These are phyloP conservation scores for Epichloe scottii DNA, from an alignment of 2,329 filamentous ascomycete species.

Conservation along the genomic window DNA sequence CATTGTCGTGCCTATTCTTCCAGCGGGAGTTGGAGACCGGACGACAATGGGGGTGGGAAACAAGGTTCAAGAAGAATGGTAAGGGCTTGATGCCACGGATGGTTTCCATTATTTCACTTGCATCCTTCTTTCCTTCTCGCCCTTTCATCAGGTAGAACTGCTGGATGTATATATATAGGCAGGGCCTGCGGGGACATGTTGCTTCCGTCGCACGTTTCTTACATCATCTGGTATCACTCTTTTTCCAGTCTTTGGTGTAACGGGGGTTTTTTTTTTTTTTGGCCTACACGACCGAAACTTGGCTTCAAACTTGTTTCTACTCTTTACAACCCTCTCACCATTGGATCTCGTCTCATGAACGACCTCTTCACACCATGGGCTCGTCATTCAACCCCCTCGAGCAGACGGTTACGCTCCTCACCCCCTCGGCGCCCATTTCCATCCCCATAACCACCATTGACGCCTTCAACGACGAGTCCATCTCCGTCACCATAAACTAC, in stretches of 20 bases:
- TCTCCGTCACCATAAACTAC: conserved; percentile 46
- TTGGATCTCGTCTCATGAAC: too few species aligned
- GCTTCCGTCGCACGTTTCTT: too few species aligned
- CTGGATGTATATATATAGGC: not conserved
- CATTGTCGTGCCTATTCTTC: not conserved
- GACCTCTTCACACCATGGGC: not conserved
- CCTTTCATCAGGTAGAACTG: not conserved
- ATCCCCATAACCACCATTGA: conserved; percentile 23
- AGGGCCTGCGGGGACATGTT: too few species aligned
- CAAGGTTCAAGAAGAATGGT: not conserved
- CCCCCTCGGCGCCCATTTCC: conserved; percentile 14
- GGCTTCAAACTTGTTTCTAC: too few species aligned
- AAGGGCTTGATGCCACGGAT: not conserved
- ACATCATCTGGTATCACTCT: too few species aligned
- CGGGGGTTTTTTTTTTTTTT: not conserved
- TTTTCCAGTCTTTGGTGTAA: not conserved
- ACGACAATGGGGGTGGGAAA: not conserved
- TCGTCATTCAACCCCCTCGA: conserved; percentile 20
- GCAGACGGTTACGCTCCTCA: conserved; percentile 25
- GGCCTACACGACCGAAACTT: not conserved
- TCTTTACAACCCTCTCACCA: too few species aligned
- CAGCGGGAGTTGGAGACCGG: not conserved
- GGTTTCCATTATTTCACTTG: not conserved
- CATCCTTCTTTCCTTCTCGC: not conserved
- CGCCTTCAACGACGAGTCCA: conserved; percentile 17